A percentile compares a stretch with the other conserved stretches of the same genome.
These are phyloP conservation scores for Malassezia dermatis DNA, from an alignment of 1,284 basidiomycete genomes.

Conservation along the genomic window DNA sequence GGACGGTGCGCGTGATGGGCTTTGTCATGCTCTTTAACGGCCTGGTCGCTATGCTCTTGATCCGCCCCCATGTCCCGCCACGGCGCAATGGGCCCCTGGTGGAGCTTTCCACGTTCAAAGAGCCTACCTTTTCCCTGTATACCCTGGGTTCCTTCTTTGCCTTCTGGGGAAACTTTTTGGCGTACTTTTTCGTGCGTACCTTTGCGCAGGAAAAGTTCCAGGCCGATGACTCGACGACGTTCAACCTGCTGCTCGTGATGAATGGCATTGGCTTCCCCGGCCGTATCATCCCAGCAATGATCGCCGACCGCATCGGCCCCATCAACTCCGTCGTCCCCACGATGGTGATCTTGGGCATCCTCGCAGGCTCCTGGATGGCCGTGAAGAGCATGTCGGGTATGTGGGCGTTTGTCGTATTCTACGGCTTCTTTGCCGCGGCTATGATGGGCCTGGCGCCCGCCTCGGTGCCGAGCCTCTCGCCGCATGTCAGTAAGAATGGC, in stretches of 20 bases:
- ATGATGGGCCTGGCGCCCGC: background rate
- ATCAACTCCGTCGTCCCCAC: background rate
- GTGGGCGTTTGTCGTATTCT: constrained; percentile 3
- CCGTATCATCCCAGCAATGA: background rate
- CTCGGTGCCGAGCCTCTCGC: background rate
- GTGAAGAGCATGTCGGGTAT: background rate
- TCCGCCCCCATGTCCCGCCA: constrained; percentile 1
- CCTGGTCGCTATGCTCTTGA: background rate
- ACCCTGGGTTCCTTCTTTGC: background rate
- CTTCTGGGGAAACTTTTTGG: constrained; percentile 4
- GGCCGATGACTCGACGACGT: background rate
- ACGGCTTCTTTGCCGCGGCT: constrained; percentile 1
- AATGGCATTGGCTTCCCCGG: constrained; percentile 5
- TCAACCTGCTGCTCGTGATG: background rate
- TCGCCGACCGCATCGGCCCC: background rate
- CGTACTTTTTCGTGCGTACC: constrained; percentile 3
- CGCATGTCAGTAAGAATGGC: background rate
- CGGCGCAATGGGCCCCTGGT: background rate
- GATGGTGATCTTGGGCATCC: background rate
- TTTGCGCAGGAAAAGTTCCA: background rate
- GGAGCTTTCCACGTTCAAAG: background rate
- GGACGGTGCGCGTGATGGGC: constrained; percentile 9
- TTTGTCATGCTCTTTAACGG: constrained; percentile 3
- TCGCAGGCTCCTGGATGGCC: background rate
- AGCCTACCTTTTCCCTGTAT: background rate